Base-by-base conservation (phyloP, 1,139 yeast genomes). In the Diutina siamensis region DNA sequence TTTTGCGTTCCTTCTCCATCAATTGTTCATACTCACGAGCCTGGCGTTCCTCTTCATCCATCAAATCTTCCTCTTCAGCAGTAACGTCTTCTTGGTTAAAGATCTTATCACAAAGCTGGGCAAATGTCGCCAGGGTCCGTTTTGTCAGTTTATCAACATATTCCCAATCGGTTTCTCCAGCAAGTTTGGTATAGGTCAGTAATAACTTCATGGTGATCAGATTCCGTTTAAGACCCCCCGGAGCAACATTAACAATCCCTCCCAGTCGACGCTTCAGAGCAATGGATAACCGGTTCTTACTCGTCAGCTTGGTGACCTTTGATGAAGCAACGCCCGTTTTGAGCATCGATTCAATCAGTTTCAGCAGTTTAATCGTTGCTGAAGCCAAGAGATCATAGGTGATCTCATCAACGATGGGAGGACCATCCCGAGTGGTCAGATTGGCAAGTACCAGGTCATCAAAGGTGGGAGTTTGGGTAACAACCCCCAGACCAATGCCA, bases 41-140 rank as follows among this genome's bases (percentile, higher is more conserved):
- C 49, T 65, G 63, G 63, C 59, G 69, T 58, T 72, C 83, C 62
- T 72, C 76, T 45, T 67, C 72, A 50, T 71, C 76, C 8, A 67
- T 61, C 51, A 71, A 62, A 45, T 62, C 65, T 54, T 74, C 79
- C 50, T 78, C 84, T 48, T 73, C 77, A 53, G 72, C 73, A 52
- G 77, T 77, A 56, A 78, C 77, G 3, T 62, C 67, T 53, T 71
- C 75, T 53, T 71, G 74, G 52, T 77, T 82, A 63, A 83, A 83
- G 49, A 83, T 77, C 59, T 78, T 80, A 62, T 83, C 89, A 67
- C 87, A 81, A 44, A 83, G 66, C 3, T 83, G 74, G 10, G 88
- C 92, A 65, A 83, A 83, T 48, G 84, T 83, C 12, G 86, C 80
- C 34, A 86, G 78, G 2, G 88, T 80, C 62, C 92, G 72, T 62